Conservation (phyloP, 164 flowering plant genomes). For the Hamamelis virginiana region DNA sequence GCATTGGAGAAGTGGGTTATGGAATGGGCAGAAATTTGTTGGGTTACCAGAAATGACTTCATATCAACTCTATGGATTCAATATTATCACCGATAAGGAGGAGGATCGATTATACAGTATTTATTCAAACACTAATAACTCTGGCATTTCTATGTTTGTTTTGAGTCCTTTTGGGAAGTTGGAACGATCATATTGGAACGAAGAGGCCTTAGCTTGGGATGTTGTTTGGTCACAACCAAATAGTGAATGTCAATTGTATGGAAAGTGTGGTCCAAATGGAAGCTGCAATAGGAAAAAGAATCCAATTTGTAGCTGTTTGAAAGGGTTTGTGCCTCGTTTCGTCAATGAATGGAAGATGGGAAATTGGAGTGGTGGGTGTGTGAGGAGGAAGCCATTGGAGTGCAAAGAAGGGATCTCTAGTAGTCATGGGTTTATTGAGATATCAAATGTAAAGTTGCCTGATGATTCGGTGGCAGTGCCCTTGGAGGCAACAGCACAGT, state of each 20-base stretch:
- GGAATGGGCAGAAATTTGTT: slow-evolving; percentile 23
- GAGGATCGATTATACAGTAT: slow-evolving; percentile 16
- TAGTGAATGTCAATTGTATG: slow-evolving; percentile 19
- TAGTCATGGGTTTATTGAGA: slow-evolving; percentile 1
- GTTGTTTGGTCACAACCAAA: slow-evolving; percentile 24
- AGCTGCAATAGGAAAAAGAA: slow-evolving; percentile 1
- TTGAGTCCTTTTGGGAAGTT: slow-evolving; percentile 20
- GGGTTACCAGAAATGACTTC: slow-evolving; percentile 18
- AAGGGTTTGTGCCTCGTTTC: slow-evolving; percentile 22
- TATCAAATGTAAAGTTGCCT: not conserved
- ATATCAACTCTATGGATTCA: slow-evolving; percentile 10
- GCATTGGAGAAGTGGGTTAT: slow-evolving; percentile 22
- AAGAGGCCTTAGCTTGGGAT: slow-evolving; percentile 10
- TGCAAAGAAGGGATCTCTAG: slow-evolving; percentile 8
- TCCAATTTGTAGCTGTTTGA: slow-evolving; percentile 20
- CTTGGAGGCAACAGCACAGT: slow-evolving; percentile 10
- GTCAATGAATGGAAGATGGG: slow-evolving; percentile 10
- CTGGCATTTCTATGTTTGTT: slow-evolving; percentile 8
- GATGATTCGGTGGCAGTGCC: not conserved
- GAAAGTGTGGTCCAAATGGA: slow-evolving; percentile 21
- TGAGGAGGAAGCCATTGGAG: slow-evolving; percentile 8
- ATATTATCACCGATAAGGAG: slow-evolving; percentile 13
- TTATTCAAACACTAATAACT: slow-evolving; percentile 3
- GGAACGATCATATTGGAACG: slow-evolving; percentile 16
- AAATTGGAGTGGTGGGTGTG: slow-evolving; percentile 17